phyloP scores from a whole-genome alignment of 2,329 filamentous ascomycete species.

The Fusarium sp. region DNA sequence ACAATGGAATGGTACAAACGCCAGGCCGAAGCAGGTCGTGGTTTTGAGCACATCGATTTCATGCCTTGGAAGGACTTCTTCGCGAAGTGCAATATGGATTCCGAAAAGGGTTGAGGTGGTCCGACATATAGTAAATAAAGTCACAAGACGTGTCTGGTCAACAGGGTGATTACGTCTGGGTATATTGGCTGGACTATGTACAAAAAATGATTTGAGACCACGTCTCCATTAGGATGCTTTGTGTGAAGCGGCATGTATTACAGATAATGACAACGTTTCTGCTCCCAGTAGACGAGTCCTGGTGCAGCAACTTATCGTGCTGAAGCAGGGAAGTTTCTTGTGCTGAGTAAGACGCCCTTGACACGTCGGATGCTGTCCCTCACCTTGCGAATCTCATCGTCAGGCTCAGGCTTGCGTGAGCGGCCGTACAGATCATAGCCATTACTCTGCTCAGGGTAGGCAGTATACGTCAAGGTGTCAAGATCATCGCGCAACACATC shows the following conservation, averaged over 20 bases:
- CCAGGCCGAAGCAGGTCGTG: conserved; percentile 60
- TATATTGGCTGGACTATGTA: conserved; percentile 25
- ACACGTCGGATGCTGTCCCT: conserved; percentile 82
- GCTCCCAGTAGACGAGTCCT: background rate
- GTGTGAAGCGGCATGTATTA: background rate
- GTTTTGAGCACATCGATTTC: conserved; percentile 63
- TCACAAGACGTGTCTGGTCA: conserved; percentile 4
- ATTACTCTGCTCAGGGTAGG: conserved; percentile 53
- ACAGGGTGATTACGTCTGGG: conserved; percentile 17
- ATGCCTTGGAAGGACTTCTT: conserved; percentile 58
- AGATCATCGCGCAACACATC: conserved; percentile 74
- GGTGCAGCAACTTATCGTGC: conserved; percentile 43
- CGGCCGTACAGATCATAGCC: conserved; percentile 58
- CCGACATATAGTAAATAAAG: background rate
- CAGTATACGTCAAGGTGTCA: conserved; percentile 66
- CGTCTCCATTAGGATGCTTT: conserved; percentile 10
- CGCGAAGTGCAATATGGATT: conserved; percentile 44
- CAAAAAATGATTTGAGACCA: conserved; percentile 7
- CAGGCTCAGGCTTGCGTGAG: conserved; percentile 63
- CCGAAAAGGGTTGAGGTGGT: conserved; percentile 28
- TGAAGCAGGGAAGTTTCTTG: conserved; percentile 75
- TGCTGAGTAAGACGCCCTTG: conserved; percentile 81
- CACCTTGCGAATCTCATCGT: conserved; percentile 78
- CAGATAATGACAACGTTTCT: background rate
- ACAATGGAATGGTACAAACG: conserved; percentile 66